Base-by-base conservation (phyloP, 1,139 yeast species). In the Hanseniaspora sp. region DNA sequence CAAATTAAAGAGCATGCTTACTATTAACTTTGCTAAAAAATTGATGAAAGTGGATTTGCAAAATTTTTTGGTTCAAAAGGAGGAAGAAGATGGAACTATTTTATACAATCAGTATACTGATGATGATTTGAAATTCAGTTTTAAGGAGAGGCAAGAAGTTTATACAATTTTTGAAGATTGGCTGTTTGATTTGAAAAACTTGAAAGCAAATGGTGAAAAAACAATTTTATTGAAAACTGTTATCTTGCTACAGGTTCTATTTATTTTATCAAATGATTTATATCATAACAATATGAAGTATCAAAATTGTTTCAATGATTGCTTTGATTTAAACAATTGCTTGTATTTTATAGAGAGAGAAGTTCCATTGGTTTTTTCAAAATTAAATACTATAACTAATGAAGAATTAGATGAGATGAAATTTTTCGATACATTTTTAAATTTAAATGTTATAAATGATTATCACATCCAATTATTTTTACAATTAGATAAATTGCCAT, bases 401-500 rank as follows among this genome's bases (percentile, higher is more conserved):
- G 17, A 48, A 9, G 42, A 48, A 7, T 31, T 48, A 28, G 31
- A 42, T 2, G 18, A 31, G 2, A 31, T 42, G 13, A 42, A 42
- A 5, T 48, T 48, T 17, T 48, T 48, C n/a, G 18, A 31, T 3
- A 30, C 18, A 2, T 51, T 51, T 28, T 33, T 51, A n/a, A 46
- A 39, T 18, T 8, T 9, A n/a, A 17, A 38, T 1, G 39, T 23
- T 45, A 45, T 51, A 3, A 51, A 51, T 33, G 48, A 51, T 31
- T 51, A 44, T n/a, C 54, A 51, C 34, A 51, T 51, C 6, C 43
- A 42, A 8, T 7, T 51, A 8, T 51, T 51, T 17, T 38, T 51
- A 18, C 8, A 37, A 29, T 4, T 51, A 9, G 42, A 51, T 12
- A 7, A 31, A 11, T 23, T 51, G 8, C 54, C 54, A 9, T 7